Percentiles rank a stretch among this genome's conserved stretches.
Evolutionary conservation across 164 flowering plant genomes (phyloP).

Genomic region (Macadamia integrifolia): DNA sequence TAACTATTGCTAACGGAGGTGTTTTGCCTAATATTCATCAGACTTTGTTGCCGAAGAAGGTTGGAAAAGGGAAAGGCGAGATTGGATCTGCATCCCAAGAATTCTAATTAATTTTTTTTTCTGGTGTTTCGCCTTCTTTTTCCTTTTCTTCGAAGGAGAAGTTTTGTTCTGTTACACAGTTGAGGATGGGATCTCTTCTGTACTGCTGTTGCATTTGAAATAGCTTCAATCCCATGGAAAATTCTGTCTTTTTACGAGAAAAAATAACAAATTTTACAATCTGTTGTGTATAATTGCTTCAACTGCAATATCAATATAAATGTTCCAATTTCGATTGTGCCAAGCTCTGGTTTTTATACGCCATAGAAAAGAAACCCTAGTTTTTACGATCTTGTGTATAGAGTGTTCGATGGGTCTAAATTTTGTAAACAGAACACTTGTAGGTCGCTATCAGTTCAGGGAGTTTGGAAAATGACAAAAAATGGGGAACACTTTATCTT

Average conservation of each 20-base stretch:
- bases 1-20: constrained; percentile 61
- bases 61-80: constrained; percentile 46
- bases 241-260: neutral
- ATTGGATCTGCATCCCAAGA: constrained; percentile 62
- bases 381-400: neutral
- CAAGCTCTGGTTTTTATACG: neutral
- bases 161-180: neutral
- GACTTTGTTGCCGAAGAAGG: constrained; percentile 49
- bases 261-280: neutral
- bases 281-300: too few species aligned
- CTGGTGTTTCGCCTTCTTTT: neutral
- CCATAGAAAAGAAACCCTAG: neutral
- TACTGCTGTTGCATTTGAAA: neutral
- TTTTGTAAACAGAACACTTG: too few species aligned
- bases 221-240: neutral
- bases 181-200: constrained; percentile 3
- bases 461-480: too few species aligned
- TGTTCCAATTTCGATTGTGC: too few species aligned
- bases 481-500: too few species aligned
- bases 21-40: constrained; percentile 61
- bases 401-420: neutral
- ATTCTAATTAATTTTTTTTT: constrained; percentile 24
- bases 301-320: too few species aligned
- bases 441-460: too few species aligned
- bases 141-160: neutral